These are phyloP conservation scores for Verbascum thapsus DNA, from an alignment of 257 asterid genomes.

Conservation along the genomic window DNA sequence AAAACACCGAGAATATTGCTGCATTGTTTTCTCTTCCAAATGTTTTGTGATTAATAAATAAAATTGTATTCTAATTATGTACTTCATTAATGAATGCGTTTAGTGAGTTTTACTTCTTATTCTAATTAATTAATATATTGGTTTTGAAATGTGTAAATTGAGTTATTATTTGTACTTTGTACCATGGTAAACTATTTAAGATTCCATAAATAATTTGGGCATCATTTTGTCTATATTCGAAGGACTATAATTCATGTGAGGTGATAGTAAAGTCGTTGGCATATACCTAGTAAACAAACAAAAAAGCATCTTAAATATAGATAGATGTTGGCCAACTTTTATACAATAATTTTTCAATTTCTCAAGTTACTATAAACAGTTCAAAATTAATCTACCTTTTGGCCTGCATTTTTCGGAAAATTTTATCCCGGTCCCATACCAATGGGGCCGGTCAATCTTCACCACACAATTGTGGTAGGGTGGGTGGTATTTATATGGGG, in stretches of 20 bases:
- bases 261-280: slow-evolving; percentile 20
- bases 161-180: no score
- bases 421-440: no score
- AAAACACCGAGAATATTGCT: slow-evolving; percentile 69
- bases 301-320: slow-evolving; percentile 40
- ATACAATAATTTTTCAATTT: slow-evolving; percentile 22
- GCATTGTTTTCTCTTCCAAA: slow-evolving; percentile 40
- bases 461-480: no score
- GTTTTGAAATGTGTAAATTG: no score
- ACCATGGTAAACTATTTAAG: no score
- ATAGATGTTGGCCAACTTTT: slow-evolving; percentile 32
- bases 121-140: no score
- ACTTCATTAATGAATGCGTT: not conserved
- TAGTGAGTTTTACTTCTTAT: not conserved
- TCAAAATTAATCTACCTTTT: slow-evolving; percentile 28
- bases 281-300: slow-evolving; percentile 27
- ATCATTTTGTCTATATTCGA: not conserved
- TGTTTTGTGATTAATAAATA: not conserved
- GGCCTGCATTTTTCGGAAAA: no score
- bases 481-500: no score
- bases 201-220: slow-evolving; percentile 20
- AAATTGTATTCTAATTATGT: not conserved
- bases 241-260: slow-evolving; percentile 18
- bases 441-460: no score
- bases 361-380: slow-evolving; percentile 20